phyloP scores from a whole-genome alignment of 441 rosid genomes.

The Populus hybrid region DNA sequence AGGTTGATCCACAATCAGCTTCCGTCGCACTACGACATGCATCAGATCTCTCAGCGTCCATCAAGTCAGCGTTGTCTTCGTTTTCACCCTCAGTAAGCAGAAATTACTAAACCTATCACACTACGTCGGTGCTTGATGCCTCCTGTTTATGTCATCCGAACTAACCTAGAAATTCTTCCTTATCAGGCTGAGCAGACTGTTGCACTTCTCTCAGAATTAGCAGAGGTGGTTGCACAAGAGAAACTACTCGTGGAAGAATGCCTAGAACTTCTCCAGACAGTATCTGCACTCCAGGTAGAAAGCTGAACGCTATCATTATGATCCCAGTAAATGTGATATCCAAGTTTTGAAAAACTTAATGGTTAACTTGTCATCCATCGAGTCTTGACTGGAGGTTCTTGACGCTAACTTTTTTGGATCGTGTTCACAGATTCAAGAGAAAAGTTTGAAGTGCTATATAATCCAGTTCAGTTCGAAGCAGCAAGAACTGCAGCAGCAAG shows the following conservation, averaged over 20 bases:
- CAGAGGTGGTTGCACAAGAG: slow-evolving; percentile 56
- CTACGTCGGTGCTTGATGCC: background rate
- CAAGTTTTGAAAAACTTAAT: background rate
- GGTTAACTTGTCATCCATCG: background rate
- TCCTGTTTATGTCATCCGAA: background rate
- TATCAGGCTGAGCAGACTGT: slow-evolving; percentile 40
- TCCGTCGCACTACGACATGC: slow-evolving; percentile 43
- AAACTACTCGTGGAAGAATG: slow-evolving; percentile 56
- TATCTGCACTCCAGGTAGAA: slow-evolving; percentile 54
- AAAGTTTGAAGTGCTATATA: slow-evolving; percentile 41
- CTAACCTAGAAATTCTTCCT: slow-evolving; percentile 1
- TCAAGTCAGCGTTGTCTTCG: slow-evolving; percentile 35
- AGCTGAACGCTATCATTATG: background rate
- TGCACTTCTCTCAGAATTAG: slow-evolving; percentile 49
- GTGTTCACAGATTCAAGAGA: slow-evolving; percentile 52
- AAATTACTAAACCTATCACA: background rate
- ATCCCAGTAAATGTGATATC: background rate
- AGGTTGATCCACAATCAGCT: slow-evolving; percentile 48
- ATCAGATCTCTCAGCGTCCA: slow-evolving; percentile 43
- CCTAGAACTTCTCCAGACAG: slow-evolving; percentile 43
- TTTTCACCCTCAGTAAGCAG: slow-evolving; percentile 43
- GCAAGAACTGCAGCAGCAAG: slow-evolving; percentile 14
- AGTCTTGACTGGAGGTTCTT: background rate
- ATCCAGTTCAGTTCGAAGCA: slow-evolving; percentile 31
- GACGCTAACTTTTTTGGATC: background rate